Base-by-base conservation (phyloP, 1,139 yeast species). In the Yamadazyma spencermartinsiae region DNA sequence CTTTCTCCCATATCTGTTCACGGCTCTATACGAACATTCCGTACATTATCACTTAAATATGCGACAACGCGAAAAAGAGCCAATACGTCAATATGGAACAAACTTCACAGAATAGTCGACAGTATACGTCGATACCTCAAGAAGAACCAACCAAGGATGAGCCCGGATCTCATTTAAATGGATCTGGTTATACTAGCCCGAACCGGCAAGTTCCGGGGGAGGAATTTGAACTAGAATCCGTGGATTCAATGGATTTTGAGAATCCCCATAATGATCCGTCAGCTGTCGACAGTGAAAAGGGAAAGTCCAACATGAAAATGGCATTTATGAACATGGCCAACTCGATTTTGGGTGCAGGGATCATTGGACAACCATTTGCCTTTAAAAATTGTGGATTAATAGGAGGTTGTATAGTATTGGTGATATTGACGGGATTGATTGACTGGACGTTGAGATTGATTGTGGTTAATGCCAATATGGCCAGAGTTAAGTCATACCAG, bases 261-360 rank as follows among this genome's bases (percentile, higher is more conserved):
- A 50, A 40, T 15, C 7, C 16, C 24, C 12, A n/a, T n/a, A 4
- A 6, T 19, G 24, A 18, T 30, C n/a, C 13, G n/a, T 23, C 38
- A 1, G 28, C 15, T 11, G 45, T 37, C 20, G 46, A 40, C 8
- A 43, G 35, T 10, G 50, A 49, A 34, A 43, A 41, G 7, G 68
- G 74, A 4, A 58, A 72, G 33, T 67, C 78, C n/a, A 74, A 67
- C 44, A 72, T 89, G 75, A 76, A 76, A 45, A 85, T 86, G 89
- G 97, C 97, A 10, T 89, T 90, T 54, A 86, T 90, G 95, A 90
- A 90, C 60, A 89, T 90, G 96, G 95, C 97, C 16, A 90, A 90
- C 61, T 84, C 87, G 12, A 90, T 89, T 42, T 69, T 90, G 11
- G 98, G 98, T 0, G 97, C 98, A 0, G 97, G 97, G 2, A 87